Percentiles rank a stretch among this genome's conserved stretches.
These are phyloP conservation scores for Globisporangium paddicum DNA, from an alignment of 352 stramenopile genomes.

Conservation along the genomic window DNA sequence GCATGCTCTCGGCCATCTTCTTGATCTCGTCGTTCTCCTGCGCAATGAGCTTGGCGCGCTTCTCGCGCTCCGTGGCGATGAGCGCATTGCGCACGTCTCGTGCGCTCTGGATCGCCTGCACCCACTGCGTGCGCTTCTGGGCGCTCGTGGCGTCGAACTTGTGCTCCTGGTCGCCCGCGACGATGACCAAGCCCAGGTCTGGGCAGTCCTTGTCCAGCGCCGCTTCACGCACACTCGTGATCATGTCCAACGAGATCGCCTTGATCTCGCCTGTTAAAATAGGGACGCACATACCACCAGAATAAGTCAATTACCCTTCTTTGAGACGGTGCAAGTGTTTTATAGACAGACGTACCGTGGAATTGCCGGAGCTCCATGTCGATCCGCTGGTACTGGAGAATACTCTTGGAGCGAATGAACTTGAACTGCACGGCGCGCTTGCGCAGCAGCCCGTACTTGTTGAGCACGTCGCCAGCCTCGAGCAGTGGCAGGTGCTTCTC, in stretches of 20 bases:
- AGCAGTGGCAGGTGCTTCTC: conserved; percentile 57
- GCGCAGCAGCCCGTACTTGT: conserved; percentile 62
- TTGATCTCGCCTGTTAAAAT: conserved; percentile 30
- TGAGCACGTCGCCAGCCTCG: conserved; percentile 54
- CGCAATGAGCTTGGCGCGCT: conserved; percentile 48
- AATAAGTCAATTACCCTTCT: too few species aligned
- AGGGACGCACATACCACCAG: not conserved
- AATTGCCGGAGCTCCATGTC: conserved; percentile 39
- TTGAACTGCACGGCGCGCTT: conserved; percentile 50
- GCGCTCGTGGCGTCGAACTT: conserved; percentile 45
- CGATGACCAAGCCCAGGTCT: conserved; percentile 46
- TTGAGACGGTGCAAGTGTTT: too few species aligned
- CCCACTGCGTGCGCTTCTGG: conserved; percentile 52
- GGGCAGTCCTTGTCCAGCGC: conserved; percentile 44
- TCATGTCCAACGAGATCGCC: conserved; percentile 58
- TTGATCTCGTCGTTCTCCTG: conserved; percentile 59
- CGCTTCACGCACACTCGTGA: conserved; percentile 48
- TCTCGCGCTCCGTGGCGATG: conserved; percentile 40
- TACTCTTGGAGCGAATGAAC: conserved; percentile 52
- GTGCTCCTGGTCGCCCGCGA: conserved; percentile 44
- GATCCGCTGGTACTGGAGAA: conserved; percentile 75
- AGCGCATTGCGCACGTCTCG: conserved; percentile 37
- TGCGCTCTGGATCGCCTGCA: conserved; percentile 49
- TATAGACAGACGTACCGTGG: conserved; percentile 32
- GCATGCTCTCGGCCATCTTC: conserved; percentile 42